A percentile compares a stretch with the other conserved stretches of the same genome.
Conservation (phyloP, 768 basidiomycete species). For the Naganishia onofrii region DNA sequence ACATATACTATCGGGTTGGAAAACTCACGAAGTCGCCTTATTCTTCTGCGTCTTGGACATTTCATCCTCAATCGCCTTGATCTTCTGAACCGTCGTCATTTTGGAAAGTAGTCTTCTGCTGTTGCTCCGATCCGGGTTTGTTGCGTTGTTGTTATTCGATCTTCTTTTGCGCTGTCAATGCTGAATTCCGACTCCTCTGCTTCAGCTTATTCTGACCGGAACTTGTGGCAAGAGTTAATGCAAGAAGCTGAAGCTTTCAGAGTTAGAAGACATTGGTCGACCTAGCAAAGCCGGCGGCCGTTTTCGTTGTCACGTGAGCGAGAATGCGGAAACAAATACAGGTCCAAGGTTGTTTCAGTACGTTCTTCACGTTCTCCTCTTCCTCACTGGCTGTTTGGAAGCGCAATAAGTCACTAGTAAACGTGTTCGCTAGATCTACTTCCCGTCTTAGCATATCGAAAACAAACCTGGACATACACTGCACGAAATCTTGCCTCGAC, state of each 20-base stretch:
- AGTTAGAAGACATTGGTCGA: slow-evolving; percentile 4
- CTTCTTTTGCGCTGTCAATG: neutral
- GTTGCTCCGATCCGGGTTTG: too few species aligned
- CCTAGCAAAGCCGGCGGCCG: slow-evolving; percentile 10
- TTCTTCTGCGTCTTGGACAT: slow-evolving; percentile 68
- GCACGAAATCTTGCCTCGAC: too few species aligned
- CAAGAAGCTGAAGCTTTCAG: neutral
- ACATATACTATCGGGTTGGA: neutral
- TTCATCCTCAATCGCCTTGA: slow-evolving; percentile 70
- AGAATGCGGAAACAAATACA: slow-evolving; percentile 1
- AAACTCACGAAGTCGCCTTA: slow-evolving; percentile 50
- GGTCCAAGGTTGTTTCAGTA: too few species aligned
- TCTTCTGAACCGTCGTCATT: slow-evolving; percentile 65
- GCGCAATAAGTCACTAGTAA: too few species aligned
- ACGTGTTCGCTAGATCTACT: neutral
- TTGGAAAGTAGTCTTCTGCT: neutral
- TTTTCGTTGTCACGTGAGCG: slow-evolving; percentile 9
- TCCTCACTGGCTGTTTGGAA: too few species aligned
- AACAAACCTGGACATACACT: neutral
- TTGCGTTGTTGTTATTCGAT: neutral
- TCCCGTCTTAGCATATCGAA: neutral
- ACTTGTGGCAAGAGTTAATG: neutral
- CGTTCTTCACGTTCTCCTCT: too few species aligned
- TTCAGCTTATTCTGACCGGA: neutral
- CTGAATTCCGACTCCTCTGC: neutral